Conservation (phyloP, 2,329 filamentous ascomycete species). For the Mycogone perniciosa region DNA sequence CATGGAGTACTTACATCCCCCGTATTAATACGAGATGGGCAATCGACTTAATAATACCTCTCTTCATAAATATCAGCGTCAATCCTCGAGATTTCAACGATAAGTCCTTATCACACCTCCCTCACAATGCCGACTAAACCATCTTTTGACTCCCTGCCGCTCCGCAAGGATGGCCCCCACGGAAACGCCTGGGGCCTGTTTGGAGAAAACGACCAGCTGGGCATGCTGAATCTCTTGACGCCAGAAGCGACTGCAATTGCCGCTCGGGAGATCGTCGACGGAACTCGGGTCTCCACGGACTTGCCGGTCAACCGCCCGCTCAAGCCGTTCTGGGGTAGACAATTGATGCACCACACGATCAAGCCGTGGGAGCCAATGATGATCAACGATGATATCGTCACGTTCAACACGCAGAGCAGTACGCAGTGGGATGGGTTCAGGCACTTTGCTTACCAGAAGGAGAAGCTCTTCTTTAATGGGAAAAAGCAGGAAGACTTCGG, state of each 20-base stretch:
- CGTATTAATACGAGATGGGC: too few species aligned
- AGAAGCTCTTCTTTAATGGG: constrained; percentile 29
- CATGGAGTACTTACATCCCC: too few species aligned
- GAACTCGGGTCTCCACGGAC: constrained; percentile 27
- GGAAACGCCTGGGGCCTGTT: constrained; percentile 54
- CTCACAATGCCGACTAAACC: constrained; percentile 19
- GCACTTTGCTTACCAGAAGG: constrained; percentile 33
- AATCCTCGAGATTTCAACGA: too few species aligned
- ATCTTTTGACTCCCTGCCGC: constrained; percentile 40
- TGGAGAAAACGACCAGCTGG: constrained; percentile 43
- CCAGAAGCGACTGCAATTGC: constrained; percentile 20
- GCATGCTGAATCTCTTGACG: constrained; percentile 50
- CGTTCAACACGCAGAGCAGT: constrained; percentile 32
- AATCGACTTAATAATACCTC: too few species aligned
- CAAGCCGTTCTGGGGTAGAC: constrained; percentile 28
- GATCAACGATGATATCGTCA: constrained; percentile 28
- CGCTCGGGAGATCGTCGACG: constrained; percentile 24
- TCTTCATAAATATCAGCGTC: too few species aligned
- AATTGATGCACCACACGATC: constrained; percentile 24
- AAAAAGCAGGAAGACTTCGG: constrained; percentile 38
- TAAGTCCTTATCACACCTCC: background rate
- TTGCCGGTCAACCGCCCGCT: constrained; percentile 29
- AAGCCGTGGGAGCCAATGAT: constrained; percentile 22
- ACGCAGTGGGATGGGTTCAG: constrained; percentile 36
- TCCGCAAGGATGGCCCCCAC: constrained; percentile 41